A percentile compares a stretch with the other conserved stretches of the same genome.
These are phyloP conservation scores for Penicillium sp. DNA, from an alignment of 2,329 filamentous ascomycete genomes.

Conservation along the genomic window DNA sequence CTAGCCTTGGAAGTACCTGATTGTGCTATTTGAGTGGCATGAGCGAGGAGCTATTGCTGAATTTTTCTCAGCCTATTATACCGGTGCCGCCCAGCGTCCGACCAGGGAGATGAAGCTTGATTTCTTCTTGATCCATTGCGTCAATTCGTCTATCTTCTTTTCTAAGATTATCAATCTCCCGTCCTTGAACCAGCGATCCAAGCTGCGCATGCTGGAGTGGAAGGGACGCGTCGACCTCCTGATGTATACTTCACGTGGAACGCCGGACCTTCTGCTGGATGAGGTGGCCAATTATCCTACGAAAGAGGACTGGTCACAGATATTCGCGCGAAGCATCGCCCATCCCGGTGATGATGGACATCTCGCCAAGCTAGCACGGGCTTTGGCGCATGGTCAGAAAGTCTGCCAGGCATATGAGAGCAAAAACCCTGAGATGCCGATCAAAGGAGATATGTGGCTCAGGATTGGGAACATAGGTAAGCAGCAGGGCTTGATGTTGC, in stretches of 20 bases:
- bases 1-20: not conserved
- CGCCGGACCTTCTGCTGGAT: constrained; percentile 58
- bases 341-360: constrained; percentile 72
- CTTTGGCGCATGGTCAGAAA: constrained; percentile 63
- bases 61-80: constrained; percentile 47
- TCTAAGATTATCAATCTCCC: constrained; percentile 58
- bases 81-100: constrained; percentile 61
- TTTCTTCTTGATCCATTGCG: constrained; percentile 77
- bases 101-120: constrained; percentile 70
- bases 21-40: not conserved
- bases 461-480: constrained; percentile 45
- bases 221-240: constrained; percentile 73
- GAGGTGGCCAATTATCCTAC: constrained; percentile 61
- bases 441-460: constrained; percentile 45
- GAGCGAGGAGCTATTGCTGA: not conserved
- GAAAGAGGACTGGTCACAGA: constrained; percentile 45
- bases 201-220: constrained; percentile 72
- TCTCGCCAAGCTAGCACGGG: constrained; percentile 69
- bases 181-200: constrained; percentile 60
- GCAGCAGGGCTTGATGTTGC: constrained; percentile 2
- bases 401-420: constrained; percentile 39
- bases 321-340: constrained; percentile 46
- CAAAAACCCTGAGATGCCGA: constrained; percentile 23
- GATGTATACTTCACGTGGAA: constrained; percentile 68
- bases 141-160: constrained; percentile 76